Base-by-base conservation (phyloP, 1,284 basidiomycete genomes). In the Mycosarcoma mackinlayi region DNA sequence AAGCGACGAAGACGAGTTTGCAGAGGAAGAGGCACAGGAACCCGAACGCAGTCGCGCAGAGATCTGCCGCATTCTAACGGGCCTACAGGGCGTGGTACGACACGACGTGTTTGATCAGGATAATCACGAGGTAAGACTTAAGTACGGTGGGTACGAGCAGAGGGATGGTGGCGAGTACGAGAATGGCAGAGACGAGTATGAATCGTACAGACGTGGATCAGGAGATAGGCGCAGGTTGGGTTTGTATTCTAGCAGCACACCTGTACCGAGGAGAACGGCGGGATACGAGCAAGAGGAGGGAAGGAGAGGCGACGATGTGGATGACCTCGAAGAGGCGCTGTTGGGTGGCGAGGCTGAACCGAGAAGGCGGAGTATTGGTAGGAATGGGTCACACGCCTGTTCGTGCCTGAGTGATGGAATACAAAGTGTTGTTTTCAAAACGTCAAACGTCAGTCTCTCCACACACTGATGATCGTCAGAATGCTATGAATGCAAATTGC, bases 1-100 rank as follows among this genome's bases (percentile, higher is more conserved):
- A 33, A 65, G 58, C 38, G 76, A 75, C 54, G 75, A 77, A 33
- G 78, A 79, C 33, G 73, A 68, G 13, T 69, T 66, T 11, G 74
- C 73, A 0, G 38, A 59, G 23, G 60, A 75, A 28, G 76, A 78
- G 50, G 76, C 75, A 3, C 52, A 46, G 21, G 53, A 62, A 38
- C 53, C 48, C 11, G 75, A 73, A 21, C 47, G 66, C n/a, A 61
- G 65, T n/a, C 19, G 69, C 9, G 54, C 55, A 0, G 76, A 78
- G 42, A 45, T 78, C 31, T 60, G 58, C 27, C 38, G 75, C 11
- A 71, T 77, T 30, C 28, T 78, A n/a, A 67, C 56, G 0, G 62
- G 76, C 1, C 30, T 77, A 16, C 42, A 60, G 8, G 69, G 68
- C 0, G 65, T 73, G 7, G 60, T 72, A 8, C 21, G 62, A 13